These are phyloP conservation scores for Aegilops speltoides DNA, from an alignment of 176 grass and related monocot species.

Conservation along the genomic window DNA sequence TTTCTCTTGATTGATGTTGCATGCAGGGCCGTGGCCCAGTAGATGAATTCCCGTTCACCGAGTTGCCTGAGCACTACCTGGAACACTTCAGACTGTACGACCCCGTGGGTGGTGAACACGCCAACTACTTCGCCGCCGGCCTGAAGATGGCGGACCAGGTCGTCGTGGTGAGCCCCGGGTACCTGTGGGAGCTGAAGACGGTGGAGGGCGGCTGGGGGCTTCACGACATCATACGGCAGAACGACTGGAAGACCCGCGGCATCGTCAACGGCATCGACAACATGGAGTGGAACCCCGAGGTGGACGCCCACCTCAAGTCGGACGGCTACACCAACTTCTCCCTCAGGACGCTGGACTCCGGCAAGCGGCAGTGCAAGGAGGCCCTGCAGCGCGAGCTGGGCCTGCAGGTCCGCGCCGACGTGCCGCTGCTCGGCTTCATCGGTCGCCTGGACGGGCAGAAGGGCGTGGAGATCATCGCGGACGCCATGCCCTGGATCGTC, in stretches of 20 bases:
- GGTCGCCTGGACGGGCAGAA: constrained; percentile 86
- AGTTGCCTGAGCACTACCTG: constrained; percentile 70
- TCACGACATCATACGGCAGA: constrained; percentile 69
- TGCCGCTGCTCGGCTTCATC: constrained; percentile 78
- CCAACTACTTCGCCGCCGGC: constrained; percentile 81
- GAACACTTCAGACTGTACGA: constrained; percentile 79
- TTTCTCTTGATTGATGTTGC: background rate
- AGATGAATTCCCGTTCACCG: constrained; percentile 58
- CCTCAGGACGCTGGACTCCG: constrained; percentile 40
- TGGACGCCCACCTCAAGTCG: constrained; percentile 65
- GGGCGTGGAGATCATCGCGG: constrained; percentile 84
- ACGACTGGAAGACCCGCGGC: constrained; percentile 70
- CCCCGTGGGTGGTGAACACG: constrained; percentile 77
- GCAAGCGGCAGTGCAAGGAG: constrained; percentile 82
- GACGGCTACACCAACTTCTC: constrained; percentile 86
- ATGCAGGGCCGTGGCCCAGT: constrained; percentile 77
- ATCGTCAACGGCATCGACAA: constrained; percentile 96
- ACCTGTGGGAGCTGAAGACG: constrained; percentile 92
- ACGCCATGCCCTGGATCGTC: constrained; percentile 82
- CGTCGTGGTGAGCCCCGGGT: constrained; percentile 75
- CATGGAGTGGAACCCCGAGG: constrained; percentile 72
- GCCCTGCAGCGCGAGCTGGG: constrained; percentile 76
- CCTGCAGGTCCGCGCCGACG: constrained; percentile 51
- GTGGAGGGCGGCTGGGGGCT: constrained; percentile 89
- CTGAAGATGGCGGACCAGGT: constrained; percentile 79